Evolutionary conservation across 2,329 filamentous ascomycete genomes (phyloP).

Genomic region (Monilinia aucupariae): DNA sequence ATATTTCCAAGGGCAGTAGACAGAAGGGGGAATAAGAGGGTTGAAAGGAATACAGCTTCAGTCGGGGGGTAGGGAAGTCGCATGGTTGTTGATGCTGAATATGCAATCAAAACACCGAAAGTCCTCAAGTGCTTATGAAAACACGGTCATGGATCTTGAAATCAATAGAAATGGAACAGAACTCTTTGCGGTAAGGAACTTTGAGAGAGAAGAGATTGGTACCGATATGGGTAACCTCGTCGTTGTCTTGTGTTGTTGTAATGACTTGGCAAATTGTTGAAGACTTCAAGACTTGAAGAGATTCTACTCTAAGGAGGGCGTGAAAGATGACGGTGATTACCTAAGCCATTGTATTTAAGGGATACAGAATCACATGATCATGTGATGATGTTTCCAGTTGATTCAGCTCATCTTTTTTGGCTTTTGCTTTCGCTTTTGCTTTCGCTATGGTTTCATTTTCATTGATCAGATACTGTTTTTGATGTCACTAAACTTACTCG

Average conservation of each 20-base stretch:
- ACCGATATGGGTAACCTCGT: no score
- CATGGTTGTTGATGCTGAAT: constrained; percentile 22
- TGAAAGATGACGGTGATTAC: constrained; percentile 13
- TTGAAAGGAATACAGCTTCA: constrained; percentile 29
- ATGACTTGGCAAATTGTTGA: neutral
- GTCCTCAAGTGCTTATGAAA: neutral
- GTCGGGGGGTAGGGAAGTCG: constrained; percentile 25
- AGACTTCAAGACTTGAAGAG: neutral
- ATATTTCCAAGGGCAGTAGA: constrained; percentile 42
- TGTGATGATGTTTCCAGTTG: constrained; percentile 8
- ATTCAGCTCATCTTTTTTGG: neutral
- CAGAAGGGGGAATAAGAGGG: constrained; percentile 31
- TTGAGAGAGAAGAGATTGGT: neutral
- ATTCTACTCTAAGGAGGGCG: neutral
- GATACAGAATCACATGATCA: neutral
- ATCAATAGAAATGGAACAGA: neutral
- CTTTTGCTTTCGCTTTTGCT: no score
- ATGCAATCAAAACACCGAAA: neutral
- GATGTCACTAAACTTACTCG: no score
- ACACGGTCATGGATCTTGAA: neutral
- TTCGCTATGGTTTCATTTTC: neutral
- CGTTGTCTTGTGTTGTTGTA: neutral
- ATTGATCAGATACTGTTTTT: no score
- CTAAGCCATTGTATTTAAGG: neutral
- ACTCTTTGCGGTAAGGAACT: neutral